These are phyloP conservation scores for Aspergillus avenaceus DNA, from an alignment of 495 filamentous ascomycete species.

Conservation along the genomic window DNA sequence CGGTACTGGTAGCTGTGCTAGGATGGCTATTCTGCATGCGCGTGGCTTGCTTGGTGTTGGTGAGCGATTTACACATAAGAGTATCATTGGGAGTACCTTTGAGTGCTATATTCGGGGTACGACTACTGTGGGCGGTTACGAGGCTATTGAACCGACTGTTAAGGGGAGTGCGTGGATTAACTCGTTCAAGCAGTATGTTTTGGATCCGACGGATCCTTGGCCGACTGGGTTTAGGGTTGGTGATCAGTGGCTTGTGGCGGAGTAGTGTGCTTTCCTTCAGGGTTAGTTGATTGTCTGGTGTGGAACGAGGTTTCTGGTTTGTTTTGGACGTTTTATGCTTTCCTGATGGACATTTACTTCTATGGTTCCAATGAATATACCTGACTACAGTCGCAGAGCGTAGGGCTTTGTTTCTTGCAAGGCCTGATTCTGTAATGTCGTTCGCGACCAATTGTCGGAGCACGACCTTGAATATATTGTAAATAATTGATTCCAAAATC, in stretches of 20 bases:
- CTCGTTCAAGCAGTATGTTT: slow-evolving; percentile 15
- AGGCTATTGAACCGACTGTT: slow-evolving; percentile 19
- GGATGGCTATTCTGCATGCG: slow-evolving; percentile 23
- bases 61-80: slow-evolving; percentile 15
- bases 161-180: slow-evolving; percentile 25
- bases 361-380: too few species aligned
- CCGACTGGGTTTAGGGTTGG: slow-evolving; percentile 22
- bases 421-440: too few species aligned
- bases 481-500: too few species aligned
- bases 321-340: too few species aligned
- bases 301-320: too few species aligned
- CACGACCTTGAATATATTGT: too few species aligned
- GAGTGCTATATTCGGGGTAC: slow-evolving; percentile 18
- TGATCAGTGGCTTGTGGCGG: slow-evolving; percentile 21
- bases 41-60: slow-evolving; percentile 12
- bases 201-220: slow-evolving; percentile 21
- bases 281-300: too few species aligned
- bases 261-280: too few species aligned
- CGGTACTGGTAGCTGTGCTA: slow-evolving; percentile 20
- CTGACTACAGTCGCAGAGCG: too few species aligned
- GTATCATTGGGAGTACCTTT: slow-evolving; percentile 22
- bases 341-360: too few species aligned
- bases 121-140: slow-evolving; percentile 6
- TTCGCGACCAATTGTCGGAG: too few species aligned
- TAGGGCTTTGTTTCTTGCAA: too few species aligned